Percentiles rank a stretch among this genome's conserved stretches.
Evolutionary conservation across 805 yeast species (phyloP).

Genomic region (Phaffomyces opuntiae): DNA sequence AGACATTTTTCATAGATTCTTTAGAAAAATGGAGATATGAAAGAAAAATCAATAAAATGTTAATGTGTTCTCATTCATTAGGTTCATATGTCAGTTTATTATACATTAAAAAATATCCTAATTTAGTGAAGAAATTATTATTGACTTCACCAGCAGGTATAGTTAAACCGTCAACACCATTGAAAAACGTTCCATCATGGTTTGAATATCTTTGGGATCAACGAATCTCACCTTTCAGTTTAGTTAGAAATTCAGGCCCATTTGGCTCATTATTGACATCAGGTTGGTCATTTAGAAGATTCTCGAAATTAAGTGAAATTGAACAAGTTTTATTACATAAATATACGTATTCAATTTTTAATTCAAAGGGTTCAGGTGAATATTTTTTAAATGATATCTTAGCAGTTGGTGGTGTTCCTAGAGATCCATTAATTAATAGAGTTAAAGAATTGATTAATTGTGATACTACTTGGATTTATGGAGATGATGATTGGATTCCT

Average conservation of each 20-base stretch:
- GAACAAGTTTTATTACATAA: slow-evolving; percentile 56
- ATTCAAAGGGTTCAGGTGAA: slow-evolving; percentile 87
- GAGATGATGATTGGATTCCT: slow-evolving; percentile 67
- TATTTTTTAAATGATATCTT: slow-evolving; percentile 77
- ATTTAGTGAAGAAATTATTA: slow-evolving; percentile 57
- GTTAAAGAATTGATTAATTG: slow-evolving; percentile 39
- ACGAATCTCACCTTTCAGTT: slow-evolving; percentile 76
- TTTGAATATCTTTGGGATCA: slow-evolving; percentile 78
- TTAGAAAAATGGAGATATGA: slow-evolving; percentile 54
- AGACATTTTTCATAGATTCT: slow-evolving; percentile 42
- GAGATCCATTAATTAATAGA: slow-evolving; percentile 53
- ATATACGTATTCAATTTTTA: slow-evolving; percentile 80
- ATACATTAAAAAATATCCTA: slow-evolving; percentile 57
- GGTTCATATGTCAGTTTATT: slow-evolving; percentile 80
- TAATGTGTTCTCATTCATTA: slow-evolving; percentile 80
- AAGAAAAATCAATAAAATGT: slow-evolving; percentile 41
- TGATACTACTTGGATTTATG: slow-evolving; percentile 78
- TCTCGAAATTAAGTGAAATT: slow-evolving; percentile 43
- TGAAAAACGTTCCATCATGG: slow-evolving; percentile 61
- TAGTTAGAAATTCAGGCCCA: slow-evolving; percentile 74
- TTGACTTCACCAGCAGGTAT: slow-evolving; percentile 91
- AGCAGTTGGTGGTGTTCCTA: slow-evolving; percentile 88
- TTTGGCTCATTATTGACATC: slow-evolving; percentile 80
- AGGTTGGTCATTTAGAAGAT: slow-evolving; percentile 84
- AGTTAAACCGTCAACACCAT: slow-evolving; percentile 35